phyloP scores from a whole-genome alignment of 345 rosid genomes.

The Raphanus raphanistrum region DNA sequence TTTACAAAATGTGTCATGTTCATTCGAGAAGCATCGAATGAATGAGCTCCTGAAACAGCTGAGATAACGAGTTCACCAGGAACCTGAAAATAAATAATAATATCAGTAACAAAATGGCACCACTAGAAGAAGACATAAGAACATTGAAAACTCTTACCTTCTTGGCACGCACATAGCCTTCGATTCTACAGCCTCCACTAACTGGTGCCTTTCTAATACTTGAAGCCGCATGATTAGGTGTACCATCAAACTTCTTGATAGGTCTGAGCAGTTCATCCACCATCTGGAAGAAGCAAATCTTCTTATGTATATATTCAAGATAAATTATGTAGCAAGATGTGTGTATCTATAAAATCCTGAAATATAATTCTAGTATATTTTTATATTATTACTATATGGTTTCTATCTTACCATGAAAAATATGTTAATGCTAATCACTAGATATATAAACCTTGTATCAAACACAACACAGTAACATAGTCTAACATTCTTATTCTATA shows the following conservation, averaged over 20 bases:
- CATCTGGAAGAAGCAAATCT: conserved; percentile 48
- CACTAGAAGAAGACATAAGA: neutral
- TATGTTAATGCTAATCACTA: neutral
- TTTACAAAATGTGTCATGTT: conserved; percentile 88
- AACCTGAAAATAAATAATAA: conserved; percentile 52
- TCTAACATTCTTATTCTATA: neutral
- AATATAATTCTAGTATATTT: neutral
- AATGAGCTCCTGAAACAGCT: conserved; percentile 85
- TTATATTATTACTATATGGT: neutral
- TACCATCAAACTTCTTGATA: conserved; percentile 48
- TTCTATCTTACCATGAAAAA: no score
- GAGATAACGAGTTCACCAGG: conserved; percentile 83
- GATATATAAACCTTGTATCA: neutral
- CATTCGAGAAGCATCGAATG: conserved; percentile 86
- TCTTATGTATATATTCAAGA: neutral
- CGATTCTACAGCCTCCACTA: conserved; percentile 91
- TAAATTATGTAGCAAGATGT: neutral
- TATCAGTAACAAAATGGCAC: neutral
- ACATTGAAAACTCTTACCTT: conserved; percentile 55
- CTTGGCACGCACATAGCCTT: conserved; percentile 86
- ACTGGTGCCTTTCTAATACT: conserved; percentile 54
- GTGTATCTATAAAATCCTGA: neutral
- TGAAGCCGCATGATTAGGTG: conserved; percentile 36
- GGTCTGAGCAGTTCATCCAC: conserved; percentile 67
- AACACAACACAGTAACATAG: neutral